phyloP scores from a whole-genome alignment of 768 basidiomycete species.

The Candolleomyces aberdarensis region DNA sequence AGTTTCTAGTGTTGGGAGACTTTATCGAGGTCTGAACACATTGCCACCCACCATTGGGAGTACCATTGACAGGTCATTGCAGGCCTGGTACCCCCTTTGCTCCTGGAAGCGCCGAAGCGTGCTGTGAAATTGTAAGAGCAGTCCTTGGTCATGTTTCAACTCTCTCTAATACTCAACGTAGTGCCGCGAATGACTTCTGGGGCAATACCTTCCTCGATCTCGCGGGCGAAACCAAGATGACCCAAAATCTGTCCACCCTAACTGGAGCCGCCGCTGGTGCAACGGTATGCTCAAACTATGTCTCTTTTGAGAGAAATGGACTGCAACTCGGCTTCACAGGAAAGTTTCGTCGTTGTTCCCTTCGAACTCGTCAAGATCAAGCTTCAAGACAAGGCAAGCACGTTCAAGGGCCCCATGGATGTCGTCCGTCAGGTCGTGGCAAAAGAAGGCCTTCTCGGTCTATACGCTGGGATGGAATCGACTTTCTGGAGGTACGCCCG shows the following conservation, averaged over 20 bases:
- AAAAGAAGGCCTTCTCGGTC: slow-evolving; percentile 77
- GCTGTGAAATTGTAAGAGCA: slow-evolving; percentile 85
- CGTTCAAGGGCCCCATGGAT: slow-evolving; percentile 88
- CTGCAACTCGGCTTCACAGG: slow-evolving; percentile 32
- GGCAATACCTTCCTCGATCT: slow-evolving; percentile 69
- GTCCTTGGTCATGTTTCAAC: background rate
- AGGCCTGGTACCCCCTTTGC: slow-evolving; percentile 92
- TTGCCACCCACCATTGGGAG: background rate
- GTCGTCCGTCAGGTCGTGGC: slow-evolving; percentile 78
- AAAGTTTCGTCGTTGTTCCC: slow-evolving; percentile 92
- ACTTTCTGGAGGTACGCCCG: slow-evolving; percentile 89
- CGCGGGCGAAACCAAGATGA: slow-evolving; percentile 81
- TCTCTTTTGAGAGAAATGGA: background rate
- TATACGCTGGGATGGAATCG: slow-evolving; percentile 95
- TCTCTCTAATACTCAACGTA: slow-evolving; percentile 8
- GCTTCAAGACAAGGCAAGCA: slow-evolving; percentile 92
- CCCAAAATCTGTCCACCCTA: slow-evolving; percentile 77
- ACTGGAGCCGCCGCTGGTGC: slow-evolving; percentile 96
- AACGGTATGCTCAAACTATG: slow-evolving; percentile 43
- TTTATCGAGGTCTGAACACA: slow-evolving; percentile 73
- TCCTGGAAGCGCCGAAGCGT: slow-evolving; percentile 97
- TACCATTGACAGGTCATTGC: background rate
- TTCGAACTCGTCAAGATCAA: slow-evolving; percentile 95
- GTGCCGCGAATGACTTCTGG: slow-evolving; percentile 93
- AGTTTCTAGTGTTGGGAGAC: slow-evolving; percentile 57